A percentile compares a stretch with the other conserved stretches of the same genome.
phyloP scores from a whole-genome alignment of 306 rosid genomes.

The Castanea crenata region DNA sequence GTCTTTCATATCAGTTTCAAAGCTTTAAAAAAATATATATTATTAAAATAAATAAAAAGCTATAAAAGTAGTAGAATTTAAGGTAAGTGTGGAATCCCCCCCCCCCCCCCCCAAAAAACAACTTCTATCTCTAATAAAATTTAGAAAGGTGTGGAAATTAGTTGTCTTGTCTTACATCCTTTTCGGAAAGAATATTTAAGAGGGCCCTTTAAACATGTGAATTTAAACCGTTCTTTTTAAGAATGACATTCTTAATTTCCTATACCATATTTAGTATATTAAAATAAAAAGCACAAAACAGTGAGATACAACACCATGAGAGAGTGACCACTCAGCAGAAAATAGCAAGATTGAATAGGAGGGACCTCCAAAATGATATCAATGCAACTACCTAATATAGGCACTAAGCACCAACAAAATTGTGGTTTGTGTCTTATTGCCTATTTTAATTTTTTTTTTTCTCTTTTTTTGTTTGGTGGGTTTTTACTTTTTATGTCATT shows the following conservation, averaged over 20 bases:
- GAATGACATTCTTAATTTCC: neutral
- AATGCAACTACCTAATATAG: neutral
- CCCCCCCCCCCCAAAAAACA: neutral
- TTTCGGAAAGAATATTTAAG: neutral
- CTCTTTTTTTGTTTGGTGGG: neutral
- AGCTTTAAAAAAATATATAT: neutral
- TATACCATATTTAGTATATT: neutral
- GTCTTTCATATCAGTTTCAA: no score
- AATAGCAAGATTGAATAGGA: neutral
- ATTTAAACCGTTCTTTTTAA: no score
- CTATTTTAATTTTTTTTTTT: no score
- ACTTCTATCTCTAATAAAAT: neutral
- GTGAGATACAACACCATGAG: neutral
- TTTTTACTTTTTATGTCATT: neutral
- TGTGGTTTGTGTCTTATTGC: neutral
- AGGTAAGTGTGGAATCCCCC: neutral
- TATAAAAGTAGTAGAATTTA: neutral
- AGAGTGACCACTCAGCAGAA: neutral
- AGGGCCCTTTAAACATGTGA: neutral
- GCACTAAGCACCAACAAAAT: neutral
- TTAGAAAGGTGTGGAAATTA: neutral
- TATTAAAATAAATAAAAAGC: neutral
- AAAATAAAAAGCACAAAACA: neutral
- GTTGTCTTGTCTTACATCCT: slow-evolving; percentile 6
- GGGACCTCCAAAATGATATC: neutral